Conservation (phyloP, 768 basidiomycete genomes). For the Leccinum fibrillosum region DNA sequence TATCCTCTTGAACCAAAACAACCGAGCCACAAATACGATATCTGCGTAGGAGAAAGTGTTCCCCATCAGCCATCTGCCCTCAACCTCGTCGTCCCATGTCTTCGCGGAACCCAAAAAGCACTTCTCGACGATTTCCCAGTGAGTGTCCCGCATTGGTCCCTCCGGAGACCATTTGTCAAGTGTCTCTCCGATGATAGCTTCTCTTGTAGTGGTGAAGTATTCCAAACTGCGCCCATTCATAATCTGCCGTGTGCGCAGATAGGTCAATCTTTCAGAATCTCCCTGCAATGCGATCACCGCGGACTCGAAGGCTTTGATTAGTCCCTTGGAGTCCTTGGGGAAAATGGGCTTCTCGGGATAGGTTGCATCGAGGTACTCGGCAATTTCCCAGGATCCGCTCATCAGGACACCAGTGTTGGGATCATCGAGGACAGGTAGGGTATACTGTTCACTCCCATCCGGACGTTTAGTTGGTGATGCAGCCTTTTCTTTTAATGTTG, state of each 20-base stretch:
- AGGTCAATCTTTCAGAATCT: slow-evolving; percentile 8
- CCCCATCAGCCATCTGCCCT: slow-evolving; percentile 31
- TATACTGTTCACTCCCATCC: slow-evolving; percentile 25
- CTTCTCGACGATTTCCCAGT: slow-evolving; percentile 25
- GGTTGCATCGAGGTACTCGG: slow-evolving; percentile 34
- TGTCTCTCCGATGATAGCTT: slow-evolving; percentile 28
- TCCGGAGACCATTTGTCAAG: slow-evolving; percentile 40
- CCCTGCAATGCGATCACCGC: not conserved
- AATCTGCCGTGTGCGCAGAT: slow-evolving; percentile 23
- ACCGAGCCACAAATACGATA: slow-evolving; percentile 19
- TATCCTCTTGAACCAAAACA: slow-evolving; percentile 20
- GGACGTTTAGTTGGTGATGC: slow-evolving; percentile 14
- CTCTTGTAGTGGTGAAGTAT: slow-evolving; percentile 38
- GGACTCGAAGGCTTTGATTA: slow-evolving; percentile 23
- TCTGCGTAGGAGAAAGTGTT: slow-evolving; percentile 31
- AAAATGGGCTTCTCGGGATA: slow-evolving; percentile 33
- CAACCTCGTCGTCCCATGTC: slow-evolving; percentile 20
- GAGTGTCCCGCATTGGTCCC: slow-evolving; percentile 30
- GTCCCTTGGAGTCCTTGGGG: slow-evolving; percentile 18
- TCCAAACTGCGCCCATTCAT: slow-evolving; percentile 34
- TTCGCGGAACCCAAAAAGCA: slow-evolving; percentile 5
- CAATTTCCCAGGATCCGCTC: slow-evolving; percentile 32
- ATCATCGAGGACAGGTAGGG: slow-evolving; percentile 34
- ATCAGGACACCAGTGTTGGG: slow-evolving; percentile 26
- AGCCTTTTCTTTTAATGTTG: slow-evolving; percentile 25